Conservation (phyloP, 257 asterid species). For the Petrea volubilis region DNA sequence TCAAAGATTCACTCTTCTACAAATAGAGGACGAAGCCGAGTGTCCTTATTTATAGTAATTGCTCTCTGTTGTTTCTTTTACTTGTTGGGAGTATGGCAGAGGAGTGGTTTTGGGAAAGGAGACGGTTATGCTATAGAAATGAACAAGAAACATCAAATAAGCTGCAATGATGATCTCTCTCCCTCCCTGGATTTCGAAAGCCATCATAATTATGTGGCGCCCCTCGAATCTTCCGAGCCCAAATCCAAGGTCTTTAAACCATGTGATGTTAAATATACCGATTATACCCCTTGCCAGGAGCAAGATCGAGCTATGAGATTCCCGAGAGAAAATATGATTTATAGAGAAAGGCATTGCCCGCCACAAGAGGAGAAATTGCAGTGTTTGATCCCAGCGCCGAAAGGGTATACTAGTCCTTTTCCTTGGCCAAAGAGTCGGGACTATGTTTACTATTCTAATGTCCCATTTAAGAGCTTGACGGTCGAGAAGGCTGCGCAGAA, state of each 20-base stretch:
- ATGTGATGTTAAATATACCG: constrained; percentile 58
- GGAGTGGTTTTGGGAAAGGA: constrained; percentile 89
- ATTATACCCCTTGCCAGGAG: constrained; percentile 95
- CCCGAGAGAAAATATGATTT: constrained; percentile 86
- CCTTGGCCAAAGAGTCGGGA: constrained; percentile 98
- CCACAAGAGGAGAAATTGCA: constrained; percentile 68
- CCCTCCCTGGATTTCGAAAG: constrained; percentile 73
- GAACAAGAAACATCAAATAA: constrained; percentile 49
- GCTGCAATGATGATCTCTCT: constrained; percentile 46
- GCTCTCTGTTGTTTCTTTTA: constrained; percentile 81
- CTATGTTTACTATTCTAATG: constrained; percentile 82
- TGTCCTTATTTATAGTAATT: constrained; percentile 59
- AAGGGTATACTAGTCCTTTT: constrained; percentile 77
- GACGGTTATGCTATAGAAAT: constrained; percentile 62
- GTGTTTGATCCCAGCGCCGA: constrained; percentile 87
- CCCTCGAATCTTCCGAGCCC: constrained; percentile 58
- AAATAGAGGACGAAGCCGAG: constrained; percentile 58
- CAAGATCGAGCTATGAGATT: constrained; percentile 91
- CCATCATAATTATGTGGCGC: constrained; percentile 65
- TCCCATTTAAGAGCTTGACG: constrained; percentile 79
- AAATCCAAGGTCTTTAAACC: constrained; percentile 55
- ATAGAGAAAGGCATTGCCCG: constrained; percentile 93
- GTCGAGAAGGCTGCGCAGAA: constrained; percentile 89
- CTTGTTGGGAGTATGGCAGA: constrained; percentile 82
- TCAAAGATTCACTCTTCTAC: constrained; percentile 54